These are phyloP conservation scores for Phycomyces nitens DNA, from an alignment of 192 early-diverging fungal genomes.

Conservation along the genomic window DNA sequence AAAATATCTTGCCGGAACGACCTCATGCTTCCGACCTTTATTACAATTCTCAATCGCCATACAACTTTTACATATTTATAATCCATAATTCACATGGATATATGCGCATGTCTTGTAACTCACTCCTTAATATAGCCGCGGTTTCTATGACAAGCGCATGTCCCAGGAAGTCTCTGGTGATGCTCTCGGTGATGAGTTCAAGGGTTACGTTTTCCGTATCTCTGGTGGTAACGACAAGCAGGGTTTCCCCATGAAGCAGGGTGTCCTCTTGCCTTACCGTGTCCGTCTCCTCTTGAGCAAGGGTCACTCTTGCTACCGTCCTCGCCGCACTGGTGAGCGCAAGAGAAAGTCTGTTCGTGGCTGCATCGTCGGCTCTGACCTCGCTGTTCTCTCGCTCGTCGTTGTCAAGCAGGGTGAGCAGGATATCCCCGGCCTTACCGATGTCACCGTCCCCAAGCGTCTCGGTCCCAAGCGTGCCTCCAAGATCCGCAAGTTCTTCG, in stretches of 20 bases:
- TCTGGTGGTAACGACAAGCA: conserved; percentile 99
- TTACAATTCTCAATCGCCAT: too few species aligned
- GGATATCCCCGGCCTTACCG: conserved; percentile 94
- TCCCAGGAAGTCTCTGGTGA: conserved; percentile 93
- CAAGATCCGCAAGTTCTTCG: conserved; percentile 99
- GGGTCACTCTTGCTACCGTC: conserved; percentile 98
- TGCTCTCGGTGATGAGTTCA: conserved; percentile 98
- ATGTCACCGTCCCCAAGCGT: conserved; percentile 90
- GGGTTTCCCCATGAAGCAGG: conserved; percentile 99
- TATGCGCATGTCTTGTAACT: too few species aligned
- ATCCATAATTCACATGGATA: too few species aligned
- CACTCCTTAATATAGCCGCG: conserved; percentile 56
- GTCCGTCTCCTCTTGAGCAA: conserved; percentile 78
- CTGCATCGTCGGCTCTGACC: conserved; percentile 94
- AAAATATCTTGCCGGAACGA: too few species aligned
- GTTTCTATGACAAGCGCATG: conserved; percentile 99
- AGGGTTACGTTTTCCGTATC: conserved; percentile 99
- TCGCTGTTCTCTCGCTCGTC: conserved; percentile 90
- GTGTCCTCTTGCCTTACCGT: conserved; percentile 78
- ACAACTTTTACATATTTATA: too few species aligned
- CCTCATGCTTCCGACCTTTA: neutral
- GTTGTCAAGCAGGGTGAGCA: conserved; percentile 97
- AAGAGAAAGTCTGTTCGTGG: conserved; percentile 99
- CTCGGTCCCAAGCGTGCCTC: conserved; percentile 97
- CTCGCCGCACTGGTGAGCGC: conserved; percentile 95